These are phyloP conservation scores for Corchorus olitorius DNA, from an alignment of 345 rosid genomes.

Conservation along the genomic window DNA sequence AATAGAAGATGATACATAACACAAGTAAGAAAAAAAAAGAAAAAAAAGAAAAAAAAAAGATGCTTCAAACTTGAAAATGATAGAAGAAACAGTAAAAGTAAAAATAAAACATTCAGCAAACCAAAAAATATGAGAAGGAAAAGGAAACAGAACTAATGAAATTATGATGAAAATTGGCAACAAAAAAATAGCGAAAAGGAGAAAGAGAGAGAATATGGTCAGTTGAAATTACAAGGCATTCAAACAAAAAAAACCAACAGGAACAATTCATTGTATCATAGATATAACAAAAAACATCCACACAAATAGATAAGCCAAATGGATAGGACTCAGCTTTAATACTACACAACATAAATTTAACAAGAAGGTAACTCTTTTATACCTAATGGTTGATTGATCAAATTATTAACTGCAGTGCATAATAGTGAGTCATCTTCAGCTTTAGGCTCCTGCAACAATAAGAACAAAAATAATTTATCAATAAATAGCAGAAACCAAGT, in stretches of 20 bases:
- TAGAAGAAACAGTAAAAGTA: neutral
- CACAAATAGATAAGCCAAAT: neutral
- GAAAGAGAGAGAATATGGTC: neutral
- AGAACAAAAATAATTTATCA: conserved; percentile 17
- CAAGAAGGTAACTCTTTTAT: conserved; percentile 20
- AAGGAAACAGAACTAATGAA: neutral
- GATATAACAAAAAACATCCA: neutral
- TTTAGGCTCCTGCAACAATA: conserved; percentile 62
- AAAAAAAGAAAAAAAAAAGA: neutral
- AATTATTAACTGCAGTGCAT: conserved; percentile 68
- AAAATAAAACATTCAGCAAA: neutral
- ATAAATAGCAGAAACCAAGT: conserved; percentile 14
- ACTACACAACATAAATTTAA: neutral
- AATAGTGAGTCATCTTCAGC: conserved; percentile 69
- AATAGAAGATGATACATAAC: neutral
- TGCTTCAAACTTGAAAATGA: neutral
- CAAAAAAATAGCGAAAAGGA: neutral
- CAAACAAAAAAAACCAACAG: neutral
- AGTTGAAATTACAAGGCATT: neutral
- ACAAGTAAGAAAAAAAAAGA: neutral
- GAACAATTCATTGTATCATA: neutral
- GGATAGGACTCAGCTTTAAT: neutral
- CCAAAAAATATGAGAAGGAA: neutral
- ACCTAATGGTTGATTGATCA: conserved; percentile 83
- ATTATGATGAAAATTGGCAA: neutral